Conservation (phyloP, 2,329 filamentous ascomycete genomes). For the Claviceps humidiphila region DNA sequence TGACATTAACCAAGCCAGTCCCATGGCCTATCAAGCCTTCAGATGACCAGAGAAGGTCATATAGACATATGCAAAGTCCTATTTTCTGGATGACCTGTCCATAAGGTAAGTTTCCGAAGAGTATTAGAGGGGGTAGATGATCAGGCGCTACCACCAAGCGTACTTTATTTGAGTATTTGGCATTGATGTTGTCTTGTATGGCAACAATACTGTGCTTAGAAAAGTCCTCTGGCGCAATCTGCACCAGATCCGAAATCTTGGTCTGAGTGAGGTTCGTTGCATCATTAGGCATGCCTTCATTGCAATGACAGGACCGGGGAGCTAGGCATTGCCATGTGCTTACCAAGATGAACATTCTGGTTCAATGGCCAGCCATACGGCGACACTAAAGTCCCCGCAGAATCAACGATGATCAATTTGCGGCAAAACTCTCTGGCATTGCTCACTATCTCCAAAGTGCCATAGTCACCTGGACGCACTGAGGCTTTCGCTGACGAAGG, state of each 20-base stretch:
- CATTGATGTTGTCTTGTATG: constrained; percentile 93
- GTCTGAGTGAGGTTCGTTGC: constrained; percentile 40
- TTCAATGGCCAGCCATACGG: background rate
- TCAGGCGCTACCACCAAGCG: background rate
- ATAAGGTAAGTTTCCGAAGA: constrained; percentile 1
- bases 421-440: background rate
- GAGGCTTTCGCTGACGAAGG: too few species aligned
- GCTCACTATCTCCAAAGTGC: background rate
- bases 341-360: constrained; percentile 39
- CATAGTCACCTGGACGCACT: background rate
- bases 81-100: constrained; percentile 75
- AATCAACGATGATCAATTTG: background rate
- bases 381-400: background rate
- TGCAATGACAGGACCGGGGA: background rate
- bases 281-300: background rate
- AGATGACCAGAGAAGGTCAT: constrained; percentile 77
- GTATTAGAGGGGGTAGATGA: too few species aligned
- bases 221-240: constrained; percentile 83
- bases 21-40: constrained; percentile 92
- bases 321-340: constrained; percentile 3
- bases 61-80: constrained; percentile 85
- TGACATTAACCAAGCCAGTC: constrained; percentile 84
- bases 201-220: constrained; percentile 68
- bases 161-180: constrained; percentile 90
- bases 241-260: constrained; percentile 85